A percentile compares a stretch with the other conserved stretches of the same genome.
Conservation (phyloP, 768 basidiomycete genomes). For the Termitomyces heimii region DNA sequence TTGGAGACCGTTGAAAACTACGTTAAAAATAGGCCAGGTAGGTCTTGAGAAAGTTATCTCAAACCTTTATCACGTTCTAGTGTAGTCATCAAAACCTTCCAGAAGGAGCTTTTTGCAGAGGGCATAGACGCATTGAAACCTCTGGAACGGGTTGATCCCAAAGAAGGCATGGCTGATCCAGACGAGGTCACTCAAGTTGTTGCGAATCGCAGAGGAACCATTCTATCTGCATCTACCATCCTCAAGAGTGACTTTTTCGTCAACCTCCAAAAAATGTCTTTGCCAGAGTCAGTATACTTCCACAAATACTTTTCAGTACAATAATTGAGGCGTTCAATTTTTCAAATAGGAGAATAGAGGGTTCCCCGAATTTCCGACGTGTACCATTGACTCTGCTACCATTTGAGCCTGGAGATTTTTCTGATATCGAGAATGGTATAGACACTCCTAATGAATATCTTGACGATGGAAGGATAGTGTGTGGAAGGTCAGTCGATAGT, state of each 20-base stretch:
- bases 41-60: slow-evolving; percentile 1
- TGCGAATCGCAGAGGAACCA: slow-evolving; percentile 73
- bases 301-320: not conserved
- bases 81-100: slow-evolving; percentile 89
- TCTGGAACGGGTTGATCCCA: slow-evolving; percentile 62
- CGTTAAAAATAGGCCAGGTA: slow-evolving; percentile 81
- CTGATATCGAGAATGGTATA: slow-evolving; percentile 23
- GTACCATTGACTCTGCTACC: slow-evolving; percentile 58
- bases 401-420: slow-evolving; percentile 16
- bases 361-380: slow-evolving; percentile 89
- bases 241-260: slow-evolving; percentile 95
- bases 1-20: slow-evolving; percentile 78
- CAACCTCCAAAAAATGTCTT: slow-evolving; percentile 91
- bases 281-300: slow-evolving; percentile 69
- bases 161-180: slow-evolving; percentile 70
- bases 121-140: slow-evolving; percentile 77
- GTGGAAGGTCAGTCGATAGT: slow-evolving; percentile 56
- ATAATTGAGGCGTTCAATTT: not conserved
- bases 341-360: slow-evolving; percentile 73
- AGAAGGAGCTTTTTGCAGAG: slow-evolving; percentile 82
- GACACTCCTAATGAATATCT: slow-evolving; percentile 32
- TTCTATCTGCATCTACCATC: slow-evolving; percentile 88
- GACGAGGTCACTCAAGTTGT: slow-evolving; percentile 92
- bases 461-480: slow-evolving; percentile 56
- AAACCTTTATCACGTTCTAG: not conserved